Conservation (phyloP, 1,284 basidiomycete species). For the Puccinia polysora region DNA sequence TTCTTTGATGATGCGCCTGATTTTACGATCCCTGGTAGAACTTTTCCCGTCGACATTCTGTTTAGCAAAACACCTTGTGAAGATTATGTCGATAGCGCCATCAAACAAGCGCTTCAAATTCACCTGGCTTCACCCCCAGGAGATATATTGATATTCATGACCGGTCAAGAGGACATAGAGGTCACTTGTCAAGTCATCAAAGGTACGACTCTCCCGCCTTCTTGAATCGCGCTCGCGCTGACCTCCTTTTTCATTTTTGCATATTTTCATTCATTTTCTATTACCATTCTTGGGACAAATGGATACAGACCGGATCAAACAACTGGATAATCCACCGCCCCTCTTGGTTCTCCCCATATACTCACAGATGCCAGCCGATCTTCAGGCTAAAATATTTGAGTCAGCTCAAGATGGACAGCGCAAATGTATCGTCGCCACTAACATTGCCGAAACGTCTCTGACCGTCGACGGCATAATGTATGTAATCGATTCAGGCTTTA, state of each 20-base stretch:
- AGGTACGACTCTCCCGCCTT: constrained; percentile 58
- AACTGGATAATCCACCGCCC: constrained; percentile 80
- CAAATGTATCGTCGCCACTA: constrained; percentile 96
- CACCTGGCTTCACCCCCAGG: constrained; percentile 89
- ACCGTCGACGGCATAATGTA: constrained; percentile 97
- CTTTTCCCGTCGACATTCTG: constrained; percentile 95
- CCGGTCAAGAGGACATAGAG: constrained; percentile 99
- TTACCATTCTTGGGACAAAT: too few species aligned
- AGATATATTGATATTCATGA: constrained; percentile 98
- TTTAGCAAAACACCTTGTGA: constrained; percentile 96
- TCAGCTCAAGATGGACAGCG: constrained; percentile 87
- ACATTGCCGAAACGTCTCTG: constrained; percentile 96
- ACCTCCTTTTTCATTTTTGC: background rate
- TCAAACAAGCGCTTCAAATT: constrained; percentile 95
- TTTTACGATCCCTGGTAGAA: constrained; percentile 95
- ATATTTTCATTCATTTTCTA: background rate
- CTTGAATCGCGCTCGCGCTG: too few species aligned
- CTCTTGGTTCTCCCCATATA: constrained; percentile 92
- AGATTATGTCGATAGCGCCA: constrained; percentile 95
- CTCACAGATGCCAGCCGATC: constrained; percentile 98
- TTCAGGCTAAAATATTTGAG: constrained; percentile 97
- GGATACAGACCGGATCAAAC: constrained; percentile 83
- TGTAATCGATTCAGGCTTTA: constrained; percentile 93
- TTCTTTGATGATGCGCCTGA: constrained; percentile 94
- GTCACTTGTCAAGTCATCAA: constrained; percentile 83